Conservation (phyloP, 2,329 filamentous ascomycete species). For the Penicillium sp. region DNA sequence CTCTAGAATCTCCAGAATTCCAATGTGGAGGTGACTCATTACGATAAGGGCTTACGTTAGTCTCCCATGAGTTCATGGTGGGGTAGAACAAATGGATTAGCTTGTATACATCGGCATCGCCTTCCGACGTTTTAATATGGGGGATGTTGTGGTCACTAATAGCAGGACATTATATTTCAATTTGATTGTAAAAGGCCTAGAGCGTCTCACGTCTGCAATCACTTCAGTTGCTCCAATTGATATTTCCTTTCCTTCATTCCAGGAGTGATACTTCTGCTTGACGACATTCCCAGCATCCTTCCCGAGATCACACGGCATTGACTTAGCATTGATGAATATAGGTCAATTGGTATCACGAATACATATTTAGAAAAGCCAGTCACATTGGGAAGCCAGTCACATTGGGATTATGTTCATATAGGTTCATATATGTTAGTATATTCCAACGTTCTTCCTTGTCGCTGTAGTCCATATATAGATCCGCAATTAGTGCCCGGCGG, state of each 20-base stretch:
- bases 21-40: background rate
- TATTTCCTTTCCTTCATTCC: background rate
- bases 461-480: background rate
- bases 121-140: background rate
- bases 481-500: background rate
- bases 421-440: no score
- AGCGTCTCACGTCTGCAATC: background rate
- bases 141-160: background rate
- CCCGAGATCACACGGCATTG: background rate
- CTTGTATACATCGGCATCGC: background rate
- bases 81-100: background rate
- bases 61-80: background rate
- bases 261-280: background rate
- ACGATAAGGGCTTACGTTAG: constrained; percentile 1
- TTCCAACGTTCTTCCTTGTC: background rate
- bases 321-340: background rate
- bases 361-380: background rate
- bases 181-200: background rate
- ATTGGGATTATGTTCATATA: background rate
- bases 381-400: background rate
- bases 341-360: background rate
- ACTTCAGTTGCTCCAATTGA: background rate
- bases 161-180: background rate
- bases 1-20: background rate
- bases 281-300: background rate